Base-by-base conservation (phyloP, 2,329 filamentous ascomycete species). In the Fusarium floridanum region DNA sequence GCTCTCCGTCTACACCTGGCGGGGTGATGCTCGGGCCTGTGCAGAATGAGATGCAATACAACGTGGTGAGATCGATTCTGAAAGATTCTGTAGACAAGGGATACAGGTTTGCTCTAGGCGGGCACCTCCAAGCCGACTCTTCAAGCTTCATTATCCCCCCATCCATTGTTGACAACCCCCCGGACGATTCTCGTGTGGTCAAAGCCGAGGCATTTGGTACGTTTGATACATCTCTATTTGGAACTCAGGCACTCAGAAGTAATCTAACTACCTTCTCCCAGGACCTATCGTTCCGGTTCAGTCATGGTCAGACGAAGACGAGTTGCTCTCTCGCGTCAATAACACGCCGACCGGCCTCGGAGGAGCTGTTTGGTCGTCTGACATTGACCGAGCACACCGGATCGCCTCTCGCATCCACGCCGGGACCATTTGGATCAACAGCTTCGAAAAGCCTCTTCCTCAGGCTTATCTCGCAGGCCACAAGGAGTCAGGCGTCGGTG, bases 381-480 rank as follows among this genome's bases (percentile, higher is more conserved):
- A 41, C 37, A n/a, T 41, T 41, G 17, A n/a, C 37, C 9, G 2
- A 20, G 37, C 37, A 41, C 37, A 20, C 37, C 37, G 7, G 6
- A n/a, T 41, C 5, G 37, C 37, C 9, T 41, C 37, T 41, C 37
- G 37, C 37, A 41, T 41, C 37, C 37, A 41, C 17, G 37, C 37
- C 37, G 37, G 37, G 17, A 41, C 37, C n/a, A 17, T 41, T 20
- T 41, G 37, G 86, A 87, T 92, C 76, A 92, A 92, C 79, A 83
- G 55, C 68, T 82, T 90, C 71, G 89, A 90, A 80, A 70, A 60
- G 4, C 71, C 76, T 1, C 56, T 71, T 1, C 79, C 79, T 7
- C 50, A 74, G 3, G 80, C 71, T 6, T 81, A 83, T 3, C 85
- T 85, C 61, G 83, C 83, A 4, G 85, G 84, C 5, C 82, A 84